These are phyloP conservation scores for Populus deltoides DNA, from an alignment of 345 rosid genomes.

Conservation along the genomic window DNA sequence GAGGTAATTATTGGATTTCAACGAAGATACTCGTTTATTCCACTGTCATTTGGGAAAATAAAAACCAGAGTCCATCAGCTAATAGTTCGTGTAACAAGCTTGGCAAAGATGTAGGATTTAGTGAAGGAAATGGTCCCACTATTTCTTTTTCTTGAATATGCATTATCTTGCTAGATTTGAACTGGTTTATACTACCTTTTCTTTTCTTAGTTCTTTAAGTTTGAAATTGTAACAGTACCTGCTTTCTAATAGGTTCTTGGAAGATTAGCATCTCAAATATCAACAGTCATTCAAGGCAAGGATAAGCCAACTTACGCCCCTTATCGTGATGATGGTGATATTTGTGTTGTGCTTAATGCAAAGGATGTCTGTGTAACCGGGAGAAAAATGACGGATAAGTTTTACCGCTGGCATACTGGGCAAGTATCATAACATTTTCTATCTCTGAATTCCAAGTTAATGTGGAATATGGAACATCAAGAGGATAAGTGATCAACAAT, in stretches of 20 bases:
- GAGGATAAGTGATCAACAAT: not conserved
- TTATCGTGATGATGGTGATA: constrained; percentile 89
- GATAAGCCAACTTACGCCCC: constrained; percentile 94
- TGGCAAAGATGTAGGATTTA: not conserved
- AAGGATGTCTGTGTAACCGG: constrained; percentile 81
- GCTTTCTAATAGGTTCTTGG: constrained; percentile 67
- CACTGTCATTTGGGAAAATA: not conserved
- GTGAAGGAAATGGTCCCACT: not conserved
- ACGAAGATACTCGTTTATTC: not conserved
- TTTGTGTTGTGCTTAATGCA: constrained; percentile 97
- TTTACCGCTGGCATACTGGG: constrained; percentile 96
- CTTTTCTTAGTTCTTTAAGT: not conserved
- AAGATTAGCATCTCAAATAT: constrained; percentile 87
- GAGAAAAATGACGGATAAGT: constrained; percentile 86
- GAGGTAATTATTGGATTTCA: not conserved
- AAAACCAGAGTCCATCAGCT: not conserved
- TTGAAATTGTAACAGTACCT: not conserved
- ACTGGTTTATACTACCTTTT: not conserved
- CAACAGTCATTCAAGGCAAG: constrained; percentile 91
- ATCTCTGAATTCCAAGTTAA: not conserved
- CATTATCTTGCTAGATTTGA: not conserved
- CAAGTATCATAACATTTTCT: constrained; percentile 31
- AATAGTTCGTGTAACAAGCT: not conserved
- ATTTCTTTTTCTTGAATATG: not conserved
- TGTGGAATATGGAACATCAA: not conserved